Conservation (phyloP, 2,329 filamentous ascomycete species). For the Cryphonectria japonica region DNA sequence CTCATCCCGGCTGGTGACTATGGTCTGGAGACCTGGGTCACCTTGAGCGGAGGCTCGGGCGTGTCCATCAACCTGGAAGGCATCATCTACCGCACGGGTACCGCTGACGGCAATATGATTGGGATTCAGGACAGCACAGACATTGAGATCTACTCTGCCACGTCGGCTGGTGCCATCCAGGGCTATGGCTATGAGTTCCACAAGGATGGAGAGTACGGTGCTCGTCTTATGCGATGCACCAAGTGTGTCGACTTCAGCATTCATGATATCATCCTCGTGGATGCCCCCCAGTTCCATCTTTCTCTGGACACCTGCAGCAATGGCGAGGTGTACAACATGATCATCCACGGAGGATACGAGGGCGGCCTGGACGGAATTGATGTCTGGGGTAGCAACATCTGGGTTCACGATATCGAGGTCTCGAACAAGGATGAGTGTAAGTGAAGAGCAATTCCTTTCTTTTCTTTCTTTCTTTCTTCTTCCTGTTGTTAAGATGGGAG, state of each 20-base stretch:
- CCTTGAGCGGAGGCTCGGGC: constrained; percentile 46
- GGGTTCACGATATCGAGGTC: constrained; percentile 63
- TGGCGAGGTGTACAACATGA: constrained; percentile 58
- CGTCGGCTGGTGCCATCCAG: constrained; percentile 52
- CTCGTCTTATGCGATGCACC: constrained; percentile 50
- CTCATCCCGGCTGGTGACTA: constrained; percentile 52
- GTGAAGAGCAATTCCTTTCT: background rate
- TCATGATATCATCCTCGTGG: constrained; percentile 53
- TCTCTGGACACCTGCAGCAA: constrained; percentile 43
- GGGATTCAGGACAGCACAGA: constrained; percentile 40
- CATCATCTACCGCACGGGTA: constrained; percentile 34
- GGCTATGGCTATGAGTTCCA: constrained; percentile 52
- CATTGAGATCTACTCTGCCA: constrained; percentile 51
- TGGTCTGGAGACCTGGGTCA: constrained; percentile 51
- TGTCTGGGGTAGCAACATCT: constrained; percentile 57
- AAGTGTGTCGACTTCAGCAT: constrained; percentile 50
- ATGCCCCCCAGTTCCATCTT: constrained; percentile 40
- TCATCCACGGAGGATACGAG: constrained; percentile 53
- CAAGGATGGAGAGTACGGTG: constrained; percentile 39
- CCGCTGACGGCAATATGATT: constrained; percentile 35
- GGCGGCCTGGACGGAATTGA: constrained; percentile 61
- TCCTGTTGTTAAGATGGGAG: constrained; percentile 47
- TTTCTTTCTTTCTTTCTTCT: constrained; percentile 36
- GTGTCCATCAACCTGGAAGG: constrained; percentile 55
- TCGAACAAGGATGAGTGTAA: constrained; percentile 62